phyloP scores from a whole-genome alignment of 805 yeast genomes.

The Candida ficus region DNA sequence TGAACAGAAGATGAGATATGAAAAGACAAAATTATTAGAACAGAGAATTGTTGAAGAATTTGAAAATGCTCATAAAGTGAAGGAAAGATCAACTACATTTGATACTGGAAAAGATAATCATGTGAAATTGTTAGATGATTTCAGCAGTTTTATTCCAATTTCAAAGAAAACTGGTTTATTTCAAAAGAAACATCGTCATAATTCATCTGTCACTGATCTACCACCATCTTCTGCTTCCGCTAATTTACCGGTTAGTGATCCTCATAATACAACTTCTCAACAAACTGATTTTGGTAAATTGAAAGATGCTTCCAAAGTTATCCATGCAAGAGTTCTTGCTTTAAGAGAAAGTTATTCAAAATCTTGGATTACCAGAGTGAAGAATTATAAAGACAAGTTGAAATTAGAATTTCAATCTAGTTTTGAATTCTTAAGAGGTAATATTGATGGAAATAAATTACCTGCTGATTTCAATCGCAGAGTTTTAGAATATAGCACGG shows the following conservation, averaged over 20 bases:
- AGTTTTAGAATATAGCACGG: constrained; percentile 40
- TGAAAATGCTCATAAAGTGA: constrained; percentile 6
- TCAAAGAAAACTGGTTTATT: constrained; percentile 5
- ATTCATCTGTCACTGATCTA: not conserved
- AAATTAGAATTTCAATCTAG: constrained; percentile 35
- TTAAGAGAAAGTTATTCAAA: constrained; percentile 45
- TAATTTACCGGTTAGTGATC: not conserved
- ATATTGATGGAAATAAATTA: constrained; percentile 26
- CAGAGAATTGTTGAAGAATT: constrained; percentile 21
- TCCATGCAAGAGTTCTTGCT: constrained; percentile 4
- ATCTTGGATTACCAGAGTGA: constrained; percentile 70
- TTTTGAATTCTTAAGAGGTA: constrained; percentile 38
- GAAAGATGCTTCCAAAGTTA: not conserved
- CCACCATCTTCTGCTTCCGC: constrained; percentile 5
- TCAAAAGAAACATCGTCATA: constrained; percentile 1
- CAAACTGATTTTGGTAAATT: not conserved
- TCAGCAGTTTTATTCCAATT: constrained; percentile 6
- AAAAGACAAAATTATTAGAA: constrained; percentile 42
- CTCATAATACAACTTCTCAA: too few relatives aligned
- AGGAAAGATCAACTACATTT: constrained; percentile 10
- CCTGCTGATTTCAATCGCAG: constrained; percentile 39
- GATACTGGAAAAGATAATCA: constrained; percentile 5
- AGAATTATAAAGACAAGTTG: constrained; percentile 38
- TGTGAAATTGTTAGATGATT: constrained; percentile 4
- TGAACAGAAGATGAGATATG: constrained; percentile 61